These are phyloP conservation scores for Gaertneriomyces semiglobifer DNA, from an alignment of 192 early-diverging fungal species.

Conservation along the genomic window DNA sequence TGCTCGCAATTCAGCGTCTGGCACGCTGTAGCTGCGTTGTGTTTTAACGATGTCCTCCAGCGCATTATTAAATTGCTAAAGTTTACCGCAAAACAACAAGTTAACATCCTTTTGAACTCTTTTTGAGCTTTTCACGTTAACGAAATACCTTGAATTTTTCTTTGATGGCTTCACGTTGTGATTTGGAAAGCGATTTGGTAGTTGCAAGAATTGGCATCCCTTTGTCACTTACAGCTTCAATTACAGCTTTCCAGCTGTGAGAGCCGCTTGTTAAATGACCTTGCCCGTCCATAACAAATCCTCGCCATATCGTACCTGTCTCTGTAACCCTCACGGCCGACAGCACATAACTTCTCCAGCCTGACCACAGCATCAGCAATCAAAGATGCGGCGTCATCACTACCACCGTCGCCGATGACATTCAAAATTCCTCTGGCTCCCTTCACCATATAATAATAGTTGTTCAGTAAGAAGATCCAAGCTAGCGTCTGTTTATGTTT, in stretches of 20 bases:
- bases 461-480: constrained; percentile 76
- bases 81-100: background rate
- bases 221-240: constrained; percentile 70
- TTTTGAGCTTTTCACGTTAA: background rate
- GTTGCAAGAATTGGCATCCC: constrained; percentile 58
- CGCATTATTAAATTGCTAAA: constrained; percentile 74
- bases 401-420: no score
- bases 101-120: background rate
- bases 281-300: no score
- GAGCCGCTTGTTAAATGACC: background rate
- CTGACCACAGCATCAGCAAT: constrained; percentile 47
- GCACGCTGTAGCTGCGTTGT: constrained; percentile 73
- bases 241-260: constrained; percentile 69
- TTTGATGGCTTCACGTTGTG: constrained; percentile 72
- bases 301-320: constrained; percentile 26
- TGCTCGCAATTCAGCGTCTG: constrained; percentile 70
- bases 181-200: constrained; percentile 57
- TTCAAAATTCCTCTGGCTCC: constrained; percentile 39
- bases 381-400: constrained; percentile 19
- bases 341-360: constrained; percentile 55
- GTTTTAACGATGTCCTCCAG: constrained; percentile 70
- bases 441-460: constrained; percentile 72
- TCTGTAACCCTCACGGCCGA: constrained; percentile 48
- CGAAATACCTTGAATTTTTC: constrained; percentile 73
- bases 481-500: constrained; percentile 61